Conservation (phyloP, 192 early-diverging fungal species). For the Paraglomus brasilianum region DNA sequence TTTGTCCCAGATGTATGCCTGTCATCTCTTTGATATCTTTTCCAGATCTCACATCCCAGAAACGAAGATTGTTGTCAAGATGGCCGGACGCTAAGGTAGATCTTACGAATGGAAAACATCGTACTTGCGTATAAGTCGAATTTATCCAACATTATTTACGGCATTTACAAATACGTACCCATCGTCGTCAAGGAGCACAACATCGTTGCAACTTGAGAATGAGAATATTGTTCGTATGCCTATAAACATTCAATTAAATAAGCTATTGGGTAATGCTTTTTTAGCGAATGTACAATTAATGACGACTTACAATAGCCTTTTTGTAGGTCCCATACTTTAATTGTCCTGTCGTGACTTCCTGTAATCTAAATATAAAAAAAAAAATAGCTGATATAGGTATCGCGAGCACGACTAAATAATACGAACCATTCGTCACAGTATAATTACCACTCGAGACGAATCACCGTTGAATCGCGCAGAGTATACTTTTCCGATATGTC, state of each 20-base stretch:
- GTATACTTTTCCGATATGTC: slow-evolving; percentile 93
- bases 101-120: slow-evolving; percentile 32
- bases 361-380: slow-evolving; percentile 57
- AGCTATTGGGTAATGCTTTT: neutral
- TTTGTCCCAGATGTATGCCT: slow-evolving; percentile 82
- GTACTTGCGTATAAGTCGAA: too few relatives aligned
- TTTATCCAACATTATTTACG: neutral
- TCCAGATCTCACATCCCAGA: slow-evolving; percentile 88
- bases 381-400: neutral
- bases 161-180: slow-evolving; percentile 44
- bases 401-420: neutral
- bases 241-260: slow-evolving; percentile 26
- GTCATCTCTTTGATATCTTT: slow-evolving; percentile 82
- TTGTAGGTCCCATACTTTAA: slow-evolving; percentile 94
- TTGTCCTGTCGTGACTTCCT: slow-evolving; percentile 92
- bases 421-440: neutral
- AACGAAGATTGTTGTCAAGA: slow-evolving; percentile 86
- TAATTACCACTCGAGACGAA: slow-evolving; percentile 68
- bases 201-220: slow-evolving; percentile 92
- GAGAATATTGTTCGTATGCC: slow-evolving; percentile 87
- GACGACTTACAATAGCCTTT: slow-evolving; percentile 77
- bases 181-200: slow-evolving; percentile 73
- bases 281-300: slow-evolving; percentile 1
- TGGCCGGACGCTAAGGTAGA: slow-evolving; percentile 87
- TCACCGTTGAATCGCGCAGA: slow-evolving; percentile 82